Evolutionary conservation across 768 basidiomycete species (phyloP).

Genomic region (Collybia nuda): DNA sequence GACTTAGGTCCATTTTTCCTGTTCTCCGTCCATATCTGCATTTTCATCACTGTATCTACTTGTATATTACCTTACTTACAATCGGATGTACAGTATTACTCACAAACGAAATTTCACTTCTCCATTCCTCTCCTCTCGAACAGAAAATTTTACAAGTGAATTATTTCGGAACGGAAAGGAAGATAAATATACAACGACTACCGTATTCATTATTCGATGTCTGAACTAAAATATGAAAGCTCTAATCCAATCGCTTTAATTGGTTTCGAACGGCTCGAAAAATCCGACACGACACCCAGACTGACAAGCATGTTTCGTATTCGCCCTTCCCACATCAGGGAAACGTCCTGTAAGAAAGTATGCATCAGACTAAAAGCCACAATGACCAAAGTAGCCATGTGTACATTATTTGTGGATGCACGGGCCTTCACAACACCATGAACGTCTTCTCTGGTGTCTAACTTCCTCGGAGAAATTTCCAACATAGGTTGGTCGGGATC

Average conservation of each 20-base stretch:
- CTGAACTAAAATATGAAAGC: conserved; percentile 87
- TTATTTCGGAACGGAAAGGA: too few species aligned
- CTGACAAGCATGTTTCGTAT: conserved; percentile 88
- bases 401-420: conserved; percentile 85
- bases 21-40: conserved; percentile 1
- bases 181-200: conserved; percentile 1
- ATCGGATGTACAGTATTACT: conserved; percentile 18
- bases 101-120: background rate
- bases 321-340: conserved; percentile 93
- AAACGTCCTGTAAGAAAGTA: conserved; percentile 61
- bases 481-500: conserved; percentile 17
- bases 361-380: background rate
- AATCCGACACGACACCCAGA: conserved; percentile 87
- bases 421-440: conserved; percentile 88
- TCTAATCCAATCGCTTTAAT: conserved; percentile 92
- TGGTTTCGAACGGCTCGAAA: conserved; percentile 81
- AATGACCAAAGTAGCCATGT: conserved; percentile 21
- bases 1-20: background rate
- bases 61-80: conserved; percentile 10
- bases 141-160: too few species aligned
- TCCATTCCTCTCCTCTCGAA: background rate
- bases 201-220: conserved; percentile 6
- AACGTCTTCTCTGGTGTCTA: conserved; percentile 36
- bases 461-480: conserved; percentile 7
- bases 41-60: conserved; percentile 1